These are phyloP conservation scores for Trichocomaceae sp. DNA, from an alignment of 2,329 filamentous ascomycete species.

Conservation along the genomic window DNA sequence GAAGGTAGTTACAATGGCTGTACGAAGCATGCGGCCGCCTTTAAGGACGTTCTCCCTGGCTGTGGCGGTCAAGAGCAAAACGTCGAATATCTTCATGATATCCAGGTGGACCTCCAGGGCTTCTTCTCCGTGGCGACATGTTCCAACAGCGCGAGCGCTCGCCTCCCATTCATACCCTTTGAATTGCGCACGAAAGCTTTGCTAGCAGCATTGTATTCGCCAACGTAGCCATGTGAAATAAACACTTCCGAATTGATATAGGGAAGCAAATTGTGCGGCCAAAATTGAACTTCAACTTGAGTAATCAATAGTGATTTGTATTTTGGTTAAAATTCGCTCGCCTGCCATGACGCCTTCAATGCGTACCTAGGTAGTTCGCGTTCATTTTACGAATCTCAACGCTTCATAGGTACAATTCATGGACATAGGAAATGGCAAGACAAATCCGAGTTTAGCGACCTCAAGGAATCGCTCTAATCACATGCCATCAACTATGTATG, in stretches of 20 bases:
- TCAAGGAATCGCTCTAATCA: too few relatives aligned
- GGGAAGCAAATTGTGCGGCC: slow-evolving; percentile 60
- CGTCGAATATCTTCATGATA: slow-evolving; percentile 66
- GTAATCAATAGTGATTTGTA: slow-evolving; percentile 27
- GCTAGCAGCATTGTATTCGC: slow-evolving; percentile 64
- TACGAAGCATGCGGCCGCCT: slow-evolving; percentile 69
- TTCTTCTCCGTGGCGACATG: slow-evolving; percentile 61
- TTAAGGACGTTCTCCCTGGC: slow-evolving; percentile 52
- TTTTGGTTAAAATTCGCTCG: too few relatives aligned
- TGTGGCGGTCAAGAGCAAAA: slow-evolving; percentile 39
- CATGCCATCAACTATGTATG: too few relatives aligned
- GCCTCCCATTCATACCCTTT: slow-evolving; percentile 41
- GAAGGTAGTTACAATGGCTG: slow-evolving; percentile 75
- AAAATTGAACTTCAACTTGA: slow-evolving; percentile 29
- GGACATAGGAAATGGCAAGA: too few relatives aligned
- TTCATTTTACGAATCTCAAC: too few relatives aligned
- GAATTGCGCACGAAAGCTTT: slow-evolving; percentile 61
- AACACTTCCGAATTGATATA: slow-evolving; percentile 93
- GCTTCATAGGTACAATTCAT: too few relatives aligned
- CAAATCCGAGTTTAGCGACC: too few relatives aligned
- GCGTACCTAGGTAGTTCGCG: too few relatives aligned
- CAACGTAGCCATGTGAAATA: slow-evolving; percentile 69
- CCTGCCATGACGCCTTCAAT: too few relatives aligned
- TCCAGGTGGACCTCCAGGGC: slow-evolving; percentile 58
- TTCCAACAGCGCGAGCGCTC: slow-evolving; percentile 64